Percentiles rank a stretch among this genome's conserved stretches.
Conservation (phyloP, 23 red algal genomes). For the Gracilaria domingensis region DNA sequence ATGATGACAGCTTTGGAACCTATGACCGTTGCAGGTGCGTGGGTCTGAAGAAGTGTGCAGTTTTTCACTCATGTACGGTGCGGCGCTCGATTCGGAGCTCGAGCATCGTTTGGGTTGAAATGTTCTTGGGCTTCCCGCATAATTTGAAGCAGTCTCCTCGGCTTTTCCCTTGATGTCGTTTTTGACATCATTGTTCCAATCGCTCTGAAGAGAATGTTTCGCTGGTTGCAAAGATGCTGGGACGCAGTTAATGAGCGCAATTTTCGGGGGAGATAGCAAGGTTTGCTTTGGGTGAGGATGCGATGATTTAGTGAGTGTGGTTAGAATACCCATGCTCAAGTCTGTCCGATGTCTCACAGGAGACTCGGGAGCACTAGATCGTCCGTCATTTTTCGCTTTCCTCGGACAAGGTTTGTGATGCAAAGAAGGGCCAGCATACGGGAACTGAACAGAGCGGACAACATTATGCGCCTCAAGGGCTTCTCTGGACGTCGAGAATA, state of each 20-base stretch:
- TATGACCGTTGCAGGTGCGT: background rate
- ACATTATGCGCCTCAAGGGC: background rate
- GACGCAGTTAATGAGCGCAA: background rate
- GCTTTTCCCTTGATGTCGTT: background rate
- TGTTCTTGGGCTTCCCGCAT: background rate
- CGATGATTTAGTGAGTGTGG: background rate
- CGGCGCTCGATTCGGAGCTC: background rate
- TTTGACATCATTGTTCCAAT: background rate
- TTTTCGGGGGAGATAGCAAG: background rate
- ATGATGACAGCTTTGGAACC: background rate
- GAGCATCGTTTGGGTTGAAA: background rate
- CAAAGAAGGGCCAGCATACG: background rate
- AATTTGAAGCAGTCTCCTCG: background rate
- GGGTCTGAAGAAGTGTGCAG: background rate
- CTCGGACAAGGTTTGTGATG: background rate
- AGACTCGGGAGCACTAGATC: background rate
- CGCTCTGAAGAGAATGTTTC: background rate
- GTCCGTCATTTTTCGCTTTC: background rate
- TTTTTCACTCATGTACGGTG: background rate
- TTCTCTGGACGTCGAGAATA: background rate
- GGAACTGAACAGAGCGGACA: background rate
- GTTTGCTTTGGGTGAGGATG: background rate
- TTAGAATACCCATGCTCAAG: conserved; percentile 22
- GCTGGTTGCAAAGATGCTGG: background rate
- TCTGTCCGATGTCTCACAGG: background rate